Base-by-base conservation (phyloP, 768 basidiomycete species). In the Pleurotus ostreatus region DNA sequence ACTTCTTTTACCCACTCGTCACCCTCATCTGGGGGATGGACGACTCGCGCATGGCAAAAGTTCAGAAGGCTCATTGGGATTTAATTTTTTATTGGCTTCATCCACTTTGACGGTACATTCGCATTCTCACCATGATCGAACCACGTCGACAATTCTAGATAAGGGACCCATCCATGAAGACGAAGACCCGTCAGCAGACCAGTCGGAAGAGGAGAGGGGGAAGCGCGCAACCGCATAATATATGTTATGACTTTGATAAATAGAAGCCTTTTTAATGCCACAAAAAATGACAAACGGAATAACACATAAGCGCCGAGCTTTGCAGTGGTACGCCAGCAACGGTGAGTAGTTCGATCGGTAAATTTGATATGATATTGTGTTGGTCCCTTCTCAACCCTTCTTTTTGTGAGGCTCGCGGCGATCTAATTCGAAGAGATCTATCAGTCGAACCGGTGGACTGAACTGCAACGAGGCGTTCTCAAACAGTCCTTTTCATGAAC, bases 41-140 rank as follows among this genome's bases (percentile, higher is more conserved):
- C 84, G 70, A 83, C 83, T 80, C 82, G 84, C 69, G 73, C 76
- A 61, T 84, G 82, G 84, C 76, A 82, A 72, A 79, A 74, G 71
- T 71, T 90, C 65, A 84, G 84, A 79, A 76, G 73, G 71, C 81
- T 88, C 70, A 85, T 81, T 75, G 81, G 85, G 62, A 74, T 80
- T 74, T 92, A 72, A 87, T 80, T 78, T 80, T 78, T 67, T 65
- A 80, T 71, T 68, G 72, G 68, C 61, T 64, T 67, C 67, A 60
- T 65, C 70, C 58, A 58, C 41, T 44, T 58, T 60, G 57, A 60
- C 64, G 62, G 61, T 63, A 64, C 39, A 61, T 58, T 56, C 62
- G 62, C 44, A 61, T 62, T 62, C 46, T 65, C 66, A 65, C 66
- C 59, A 25, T 55, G 6, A 55, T 26, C 26, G 54, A 45, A 55